These are phyloP conservation scores for Calonectria pseudoturangicola DNA, from an alignment of 2,329 filamentous ascomycete species.

Conservation along the genomic window DNA sequence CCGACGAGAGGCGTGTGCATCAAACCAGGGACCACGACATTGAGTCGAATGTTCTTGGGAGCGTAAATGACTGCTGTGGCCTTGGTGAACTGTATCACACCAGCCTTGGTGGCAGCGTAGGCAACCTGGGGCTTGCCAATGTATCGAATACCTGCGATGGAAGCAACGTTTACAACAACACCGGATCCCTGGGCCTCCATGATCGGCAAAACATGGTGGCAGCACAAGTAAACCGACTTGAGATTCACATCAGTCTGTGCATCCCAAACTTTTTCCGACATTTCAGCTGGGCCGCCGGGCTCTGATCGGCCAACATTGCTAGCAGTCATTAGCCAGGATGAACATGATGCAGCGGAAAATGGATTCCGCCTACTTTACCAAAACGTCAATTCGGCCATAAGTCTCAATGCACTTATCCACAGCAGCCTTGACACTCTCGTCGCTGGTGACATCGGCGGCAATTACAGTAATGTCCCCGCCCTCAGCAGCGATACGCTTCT, in stretches of 20 bases:
- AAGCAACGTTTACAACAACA: conserved; percentile 26
- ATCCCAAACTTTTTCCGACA: conserved; percentile 32
- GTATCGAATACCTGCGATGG: conserved; percentile 61
- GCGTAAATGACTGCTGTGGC: conserved; percentile 68
- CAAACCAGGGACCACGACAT: conserved; percentile 61
- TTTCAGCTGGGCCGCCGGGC: conserved; percentile 19
- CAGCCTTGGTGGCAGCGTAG: conserved; percentile 68
- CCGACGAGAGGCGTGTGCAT: conserved; percentile 36
- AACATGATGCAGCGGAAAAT: too few relatives aligned
- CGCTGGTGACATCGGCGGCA: background rate
- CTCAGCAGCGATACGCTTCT: conserved; percentile 1
- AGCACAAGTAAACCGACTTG: conserved; percentile 40
- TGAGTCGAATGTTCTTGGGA: conserved; percentile 64
- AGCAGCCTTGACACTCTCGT: background rate
- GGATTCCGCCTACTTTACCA: background rate
- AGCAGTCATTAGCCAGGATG: background rate
- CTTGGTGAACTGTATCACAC: conserved; percentile 66
- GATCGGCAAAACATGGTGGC: conserved; percentile 36
- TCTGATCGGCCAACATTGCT: conserved; percentile 20
- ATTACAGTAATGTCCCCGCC: conserved; percentile 7
- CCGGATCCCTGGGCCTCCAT: conserved; percentile 41
- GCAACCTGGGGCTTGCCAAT: conserved; percentile 66
- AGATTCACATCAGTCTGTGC: conserved; percentile 35
- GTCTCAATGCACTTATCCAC: conserved; percentile 3
- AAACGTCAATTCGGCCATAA: background rate